Evolutionary conservation across 441 rosid genomes (phyloP).

Genomic region (Arabidopsis lyrata): DNA sequence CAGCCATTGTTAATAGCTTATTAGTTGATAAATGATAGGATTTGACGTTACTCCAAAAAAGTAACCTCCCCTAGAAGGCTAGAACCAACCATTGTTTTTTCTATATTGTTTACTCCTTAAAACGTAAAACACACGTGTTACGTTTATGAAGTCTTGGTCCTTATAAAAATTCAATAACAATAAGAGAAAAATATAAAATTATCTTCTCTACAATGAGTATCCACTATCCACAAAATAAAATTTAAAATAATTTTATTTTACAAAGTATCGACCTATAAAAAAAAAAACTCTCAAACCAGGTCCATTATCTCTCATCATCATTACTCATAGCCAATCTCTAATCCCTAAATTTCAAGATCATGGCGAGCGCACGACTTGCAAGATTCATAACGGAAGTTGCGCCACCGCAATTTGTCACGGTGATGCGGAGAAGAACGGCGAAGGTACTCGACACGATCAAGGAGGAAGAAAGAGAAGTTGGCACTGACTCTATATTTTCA

Average conservation of each 20-base stretch:
- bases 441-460: conserved; percentile 84
- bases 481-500: conserved; percentile 44
- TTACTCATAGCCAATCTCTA: conserved; percentile 19
- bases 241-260: neutral
- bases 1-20: neutral
- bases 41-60: no score
- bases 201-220: no score
- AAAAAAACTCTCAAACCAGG: neutral
- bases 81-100: no score
- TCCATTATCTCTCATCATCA: conserved; percentile 16
- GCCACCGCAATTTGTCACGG: conserved; percentile 84
- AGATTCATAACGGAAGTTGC: conserved; percentile 86
- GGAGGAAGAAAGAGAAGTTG: conserved; percentile 75
- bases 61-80: no score
- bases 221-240: no score
- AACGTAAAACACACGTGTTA: no score
- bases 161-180: no score
- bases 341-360: conserved; percentile 30
- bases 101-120: conserved; percentile 4
- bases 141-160: no score
- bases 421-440: conserved; percentile 74
- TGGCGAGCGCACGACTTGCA: conserved; percentile 73
- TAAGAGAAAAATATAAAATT: no score
- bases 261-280: conserved; percentile 2
- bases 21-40: neutral